Conservation (phyloP, 345 rosid genomes). For the Euphorbia peplus region DNA sequence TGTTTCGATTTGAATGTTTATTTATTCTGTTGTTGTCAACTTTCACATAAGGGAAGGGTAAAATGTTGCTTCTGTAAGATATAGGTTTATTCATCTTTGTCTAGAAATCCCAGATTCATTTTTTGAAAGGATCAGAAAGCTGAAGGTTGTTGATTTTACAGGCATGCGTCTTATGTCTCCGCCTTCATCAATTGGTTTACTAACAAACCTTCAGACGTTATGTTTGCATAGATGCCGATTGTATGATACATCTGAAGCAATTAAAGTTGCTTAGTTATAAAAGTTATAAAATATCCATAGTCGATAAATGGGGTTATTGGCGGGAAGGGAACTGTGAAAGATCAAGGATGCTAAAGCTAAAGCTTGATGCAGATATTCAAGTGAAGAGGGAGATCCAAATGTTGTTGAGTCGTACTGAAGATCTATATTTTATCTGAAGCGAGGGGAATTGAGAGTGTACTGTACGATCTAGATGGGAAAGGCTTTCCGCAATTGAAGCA, state of each 20-base stretch:
- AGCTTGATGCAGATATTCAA: not conserved
- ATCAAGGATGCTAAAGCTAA: slow-evolving; percentile 17
- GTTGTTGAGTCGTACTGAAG: not conserved
- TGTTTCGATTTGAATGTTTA: not conserved
- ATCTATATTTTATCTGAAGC: not conserved
- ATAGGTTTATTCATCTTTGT: not conserved
- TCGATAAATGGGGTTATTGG: slow-evolving; percentile 11
- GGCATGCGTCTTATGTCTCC: not conserved
- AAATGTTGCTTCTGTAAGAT: not conserved
- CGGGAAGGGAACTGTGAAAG: not conserved
- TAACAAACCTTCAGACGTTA: slow-evolving; percentile 8
- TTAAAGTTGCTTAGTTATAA: slow-evolving; percentile 29
- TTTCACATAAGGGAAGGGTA: not conserved
- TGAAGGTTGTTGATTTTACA: slow-evolving; percentile 9
- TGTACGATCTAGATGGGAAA: slow-evolving; percentile 1
- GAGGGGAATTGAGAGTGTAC: not conserved
- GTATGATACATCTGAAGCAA: slow-evolving; percentile 17
- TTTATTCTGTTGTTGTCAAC: not conserved
- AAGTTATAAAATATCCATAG: slow-evolving; percentile 22
- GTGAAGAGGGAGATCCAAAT: not conserved
- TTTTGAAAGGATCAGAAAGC: not conserved
- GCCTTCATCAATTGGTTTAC: slow-evolving; percentile 3
- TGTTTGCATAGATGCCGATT: slow-evolving; percentile 3
- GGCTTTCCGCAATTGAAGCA: slow-evolving; percentile 1
- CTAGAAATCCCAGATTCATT: not conserved